phyloP scores from a whole-genome alignment of 2,329 filamentous ascomycete species.

The Hypoxylon rubiginosum region DNA sequence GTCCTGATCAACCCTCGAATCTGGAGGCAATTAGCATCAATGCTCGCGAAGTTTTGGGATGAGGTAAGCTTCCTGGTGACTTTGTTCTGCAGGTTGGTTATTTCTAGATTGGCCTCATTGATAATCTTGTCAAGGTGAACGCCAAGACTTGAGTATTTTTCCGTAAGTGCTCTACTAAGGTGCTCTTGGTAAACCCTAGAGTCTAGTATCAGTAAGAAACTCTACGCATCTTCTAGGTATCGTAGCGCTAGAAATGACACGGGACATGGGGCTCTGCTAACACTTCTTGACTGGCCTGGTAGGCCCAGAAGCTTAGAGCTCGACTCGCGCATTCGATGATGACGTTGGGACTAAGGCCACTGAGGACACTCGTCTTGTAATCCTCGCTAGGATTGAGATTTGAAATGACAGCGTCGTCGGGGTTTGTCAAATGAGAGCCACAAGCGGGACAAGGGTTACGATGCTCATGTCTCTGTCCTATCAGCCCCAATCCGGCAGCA shows the following conservation, averaged over 20 bases:
- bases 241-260: not conserved
- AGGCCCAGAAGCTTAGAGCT: slow-evolving; percentile 86
- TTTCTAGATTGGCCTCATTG: slow-evolving; percentile 80
- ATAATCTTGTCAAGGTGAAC: slow-evolving; percentile 79
- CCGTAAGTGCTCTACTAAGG: slow-evolving; percentile 76
- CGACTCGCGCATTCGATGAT: slow-evolving; percentile 90
- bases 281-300: slow-evolving; percentile 89
- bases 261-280: slow-evolving; percentile 55
- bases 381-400: slow-evolving; percentile 85
- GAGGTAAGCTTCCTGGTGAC: slow-evolving; percentile 66
- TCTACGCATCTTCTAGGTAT: not conserved
- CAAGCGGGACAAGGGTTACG: slow-evolving; percentile 81
- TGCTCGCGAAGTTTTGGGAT: slow-evolving; percentile 17
- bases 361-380: slow-evolving; percentile 88
- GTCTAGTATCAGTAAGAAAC: slow-evolving; percentile 19
- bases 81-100: slow-evolving; percentile 74
- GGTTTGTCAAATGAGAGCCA: slow-evolving; percentile 73
- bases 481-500: slow-evolving; percentile 74
- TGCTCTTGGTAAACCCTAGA: slow-evolving; percentile 81
- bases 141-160: slow-evolving; percentile 76
- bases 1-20: slow-evolving; percentile 73
- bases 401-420: slow-evolving; percentile 80
- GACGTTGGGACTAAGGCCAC: slow-evolving; percentile 81
- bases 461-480: slow-evolving; percentile 64
- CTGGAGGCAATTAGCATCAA: slow-evolving; percentile 46